Conservation (phyloP, 331 rosid genomes). For the Acacia pycnantha region DNA sequence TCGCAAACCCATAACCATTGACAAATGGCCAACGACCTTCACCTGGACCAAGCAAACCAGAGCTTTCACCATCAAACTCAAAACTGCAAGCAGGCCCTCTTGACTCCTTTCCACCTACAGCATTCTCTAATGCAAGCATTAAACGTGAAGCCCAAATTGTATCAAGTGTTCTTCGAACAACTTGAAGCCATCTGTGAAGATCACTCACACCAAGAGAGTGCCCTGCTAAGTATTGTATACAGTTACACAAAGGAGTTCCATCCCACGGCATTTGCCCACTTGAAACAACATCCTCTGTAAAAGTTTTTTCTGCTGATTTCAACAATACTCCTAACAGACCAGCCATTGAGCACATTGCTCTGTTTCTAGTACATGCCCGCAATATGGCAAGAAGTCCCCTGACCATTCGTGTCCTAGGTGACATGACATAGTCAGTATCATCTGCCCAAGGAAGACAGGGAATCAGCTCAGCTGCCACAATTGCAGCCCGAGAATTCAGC, state of each 20-base stretch:
- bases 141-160: constrained; percentile 78
- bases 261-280: constrained; percentile 79
- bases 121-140: constrained; percentile 88
- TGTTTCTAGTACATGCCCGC: constrained; percentile 93
- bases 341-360: constrained; percentile 97
- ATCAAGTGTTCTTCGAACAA: constrained; percentile 69
- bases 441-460: constrained; percentile 93
- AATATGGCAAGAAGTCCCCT: constrained; percentile 95
- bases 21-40: constrained; percentile 98
- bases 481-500: constrained; percentile 97
- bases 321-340: constrained; percentile 86
- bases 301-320: constrained; percentile 78
- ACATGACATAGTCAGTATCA: constrained; percentile 69
- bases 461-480: constrained; percentile 90
- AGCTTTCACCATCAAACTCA: constrained; percentile 99
- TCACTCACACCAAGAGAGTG: constrained; percentile 85
- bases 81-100: constrained; percentile 87
- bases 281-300: constrained; percentile 62
- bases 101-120: constrained; percentile 89
- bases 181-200: constrained; percentile 84
- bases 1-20: constrained; percentile 93
- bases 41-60: constrained; percentile 97
- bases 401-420: constrained; percentile 95
- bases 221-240: constrained; percentile 93
- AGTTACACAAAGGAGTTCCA: constrained; percentile 87